These are phyloP conservation scores for Salix exigua DNA, from an alignment of 345 rosid species.

Conservation along the genomic window DNA sequence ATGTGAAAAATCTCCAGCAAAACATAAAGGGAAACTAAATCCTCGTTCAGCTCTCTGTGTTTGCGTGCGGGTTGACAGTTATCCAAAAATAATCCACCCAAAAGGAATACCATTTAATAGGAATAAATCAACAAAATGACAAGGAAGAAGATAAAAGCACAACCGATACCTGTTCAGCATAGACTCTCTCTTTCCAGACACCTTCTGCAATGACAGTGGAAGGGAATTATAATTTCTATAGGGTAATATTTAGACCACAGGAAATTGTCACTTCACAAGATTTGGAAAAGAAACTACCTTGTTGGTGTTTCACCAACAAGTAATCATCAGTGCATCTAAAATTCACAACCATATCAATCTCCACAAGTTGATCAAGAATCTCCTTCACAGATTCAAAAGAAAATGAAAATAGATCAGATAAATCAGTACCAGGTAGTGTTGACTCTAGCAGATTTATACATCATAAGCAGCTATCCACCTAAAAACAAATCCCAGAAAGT, in stretches of 20 bases:
- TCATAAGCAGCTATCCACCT: neutral
- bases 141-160: neutral
- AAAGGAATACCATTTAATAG: neutral
- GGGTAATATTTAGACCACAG: neutral
- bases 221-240: neutral
- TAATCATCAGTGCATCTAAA: constrained; percentile 14
- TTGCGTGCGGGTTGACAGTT: neutral
- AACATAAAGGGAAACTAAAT: too few species aligned
- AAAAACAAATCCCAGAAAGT: neutral
- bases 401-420: neutral
- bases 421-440: neutral
- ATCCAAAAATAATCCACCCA: neutral
- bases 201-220: constrained; percentile 12
- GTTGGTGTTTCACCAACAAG: constrained; percentile 5
- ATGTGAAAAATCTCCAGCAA: neutral
- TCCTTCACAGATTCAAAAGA: constrained; percentile 12
- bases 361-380: constrained; percentile 26
- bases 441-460: neutral
- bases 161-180: constrained; percentile 14
- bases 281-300: constrained; percentile 11
- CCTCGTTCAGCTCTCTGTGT: too few species aligned
- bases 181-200: constrained; percentile 13
- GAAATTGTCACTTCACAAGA: neutral
- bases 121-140: neutral
- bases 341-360: constrained; percentile 27